Percentiles rank a stretch among this genome's conserved stretches.
Evolutionary conservation across 331 rosid genomes (phyloP).

Genomic region (Ulmus americana): DNA sequence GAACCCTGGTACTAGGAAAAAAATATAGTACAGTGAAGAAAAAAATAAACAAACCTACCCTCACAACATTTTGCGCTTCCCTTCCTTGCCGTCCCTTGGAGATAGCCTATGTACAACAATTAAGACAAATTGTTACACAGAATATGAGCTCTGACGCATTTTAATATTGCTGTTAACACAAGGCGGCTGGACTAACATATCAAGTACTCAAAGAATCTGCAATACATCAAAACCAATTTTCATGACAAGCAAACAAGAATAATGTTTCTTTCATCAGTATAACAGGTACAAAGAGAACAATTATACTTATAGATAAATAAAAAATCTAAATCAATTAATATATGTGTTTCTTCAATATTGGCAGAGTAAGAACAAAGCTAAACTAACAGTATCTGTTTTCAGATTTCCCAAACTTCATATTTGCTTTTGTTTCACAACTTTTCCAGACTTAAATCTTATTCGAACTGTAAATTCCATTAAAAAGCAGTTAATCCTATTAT

Average conservation of each 20-base stretch:
- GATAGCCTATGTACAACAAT: constrained; percentile 42
- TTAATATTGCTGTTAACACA: background rate
- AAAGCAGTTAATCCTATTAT: no score
- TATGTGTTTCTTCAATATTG: no score
- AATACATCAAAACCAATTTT: background rate
- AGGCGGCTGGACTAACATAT: background rate
- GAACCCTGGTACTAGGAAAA: background rate
- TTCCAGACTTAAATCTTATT: no score
- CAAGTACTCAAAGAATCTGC: background rate
- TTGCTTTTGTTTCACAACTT: no score
- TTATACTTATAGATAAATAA: background rate
- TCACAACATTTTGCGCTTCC: constrained; percentile 88
- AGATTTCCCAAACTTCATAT: no score
- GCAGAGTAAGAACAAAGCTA: no score
- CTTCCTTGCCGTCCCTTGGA: constrained; percentile 93
- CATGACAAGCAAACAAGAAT: background rate
- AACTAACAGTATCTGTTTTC: no score
- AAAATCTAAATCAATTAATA: no score
- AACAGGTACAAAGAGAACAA: background rate
- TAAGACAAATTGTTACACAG: background rate
- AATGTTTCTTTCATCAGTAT: background rate
- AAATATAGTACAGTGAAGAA: background rate
- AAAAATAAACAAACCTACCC: constrained; percentile 38
- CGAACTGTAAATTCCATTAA: no score
- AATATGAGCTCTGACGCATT: background rate